Evolutionary conservation across 2,329 filamentous ascomycete species (phyloP).

Genomic region (Neonectria sp.): DNA sequence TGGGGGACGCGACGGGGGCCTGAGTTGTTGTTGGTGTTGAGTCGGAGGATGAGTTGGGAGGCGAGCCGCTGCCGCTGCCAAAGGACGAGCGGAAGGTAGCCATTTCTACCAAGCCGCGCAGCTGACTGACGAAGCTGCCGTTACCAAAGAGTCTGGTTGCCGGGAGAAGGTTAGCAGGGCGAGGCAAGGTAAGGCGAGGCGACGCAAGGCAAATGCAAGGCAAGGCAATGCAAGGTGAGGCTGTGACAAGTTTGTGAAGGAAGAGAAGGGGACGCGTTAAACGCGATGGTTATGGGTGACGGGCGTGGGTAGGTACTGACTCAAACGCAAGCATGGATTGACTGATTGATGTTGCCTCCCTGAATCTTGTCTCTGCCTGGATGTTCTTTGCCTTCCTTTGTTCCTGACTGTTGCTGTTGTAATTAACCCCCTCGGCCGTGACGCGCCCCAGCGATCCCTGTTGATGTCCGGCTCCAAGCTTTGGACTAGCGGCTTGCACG

Average conservation of each 20-base stretch:
- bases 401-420: slow-evolving; percentile 28
- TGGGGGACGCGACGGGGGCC: slow-evolving; percentile 36
- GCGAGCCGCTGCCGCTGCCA: slow-evolving; percentile 24
- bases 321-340: slow-evolving; percentile 48
- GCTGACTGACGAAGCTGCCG: slow-evolving; percentile 48
- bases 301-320: slow-evolving; percentile 41
- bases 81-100: slow-evolving; percentile 39
- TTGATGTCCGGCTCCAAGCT: slow-evolving; percentile 45
- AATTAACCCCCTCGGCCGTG: slow-evolving; percentile 30
- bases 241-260: slow-evolving; percentile 11
- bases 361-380: slow-evolving; percentile 24
- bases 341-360: slow-evolving; percentile 26
- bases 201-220: slow-evolving; percentile 16
- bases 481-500: slow-evolving; percentile 47
- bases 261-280: slow-evolving; percentile 19
- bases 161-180: slow-evolving; percentile 32
- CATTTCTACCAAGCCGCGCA: slow-evolving; percentile 51
- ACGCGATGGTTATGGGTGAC: not conserved
- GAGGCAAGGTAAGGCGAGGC: slow-evolving; percentile 10
- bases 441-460: slow-evolving; percentile 47
- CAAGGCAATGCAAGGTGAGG: not conserved
- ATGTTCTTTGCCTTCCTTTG: slow-evolving; percentile 30
- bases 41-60: slow-evolving; percentile 33
- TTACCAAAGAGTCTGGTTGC: slow-evolving; percentile 44
- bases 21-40: slow-evolving; percentile 48